Conservation (phyloP, 495 filamentous ascomycete species). For the Friedmanniomyces simplex region DNA sequence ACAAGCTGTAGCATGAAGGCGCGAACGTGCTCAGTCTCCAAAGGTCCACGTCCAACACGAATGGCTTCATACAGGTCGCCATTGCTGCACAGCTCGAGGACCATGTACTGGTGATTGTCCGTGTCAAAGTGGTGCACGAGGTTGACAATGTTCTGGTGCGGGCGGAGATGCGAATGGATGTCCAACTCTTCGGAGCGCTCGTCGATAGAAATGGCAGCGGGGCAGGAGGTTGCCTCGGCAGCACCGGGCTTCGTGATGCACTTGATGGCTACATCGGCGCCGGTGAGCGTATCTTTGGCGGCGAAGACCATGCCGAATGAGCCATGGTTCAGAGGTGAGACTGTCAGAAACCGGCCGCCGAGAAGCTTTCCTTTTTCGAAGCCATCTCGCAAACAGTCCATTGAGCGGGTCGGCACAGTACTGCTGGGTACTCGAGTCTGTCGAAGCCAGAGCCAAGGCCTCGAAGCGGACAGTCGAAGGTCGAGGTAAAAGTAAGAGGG, state of each 20-base stretch:
- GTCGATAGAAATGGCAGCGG: conserved; percentile 51
- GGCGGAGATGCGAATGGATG: conserved; percentile 65
- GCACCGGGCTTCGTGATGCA: conserved; percentile 69
- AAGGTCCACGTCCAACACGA: conserved; percentile 69
- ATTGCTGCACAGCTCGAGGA: conserved; percentile 91
- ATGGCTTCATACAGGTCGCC: conserved; percentile 98
- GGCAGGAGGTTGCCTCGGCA: conserved; percentile 36
- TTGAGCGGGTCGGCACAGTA: conserved; percentile 7
- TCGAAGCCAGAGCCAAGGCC: background rate
- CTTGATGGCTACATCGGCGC: conserved; percentile 82
- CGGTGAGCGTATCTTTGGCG: conserved; percentile 65
- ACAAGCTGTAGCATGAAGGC: conserved; percentile 94
- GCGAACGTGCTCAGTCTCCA: conserved; percentile 92
- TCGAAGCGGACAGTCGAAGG: background rate
- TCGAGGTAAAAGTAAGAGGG: background rate
- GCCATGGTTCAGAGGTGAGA: conserved; percentile 93
- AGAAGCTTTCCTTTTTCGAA: conserved; percentile 33
- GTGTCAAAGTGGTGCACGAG: conserved; percentile 88
- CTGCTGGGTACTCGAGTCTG: background rate
- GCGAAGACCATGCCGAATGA: conserved; percentile 98
- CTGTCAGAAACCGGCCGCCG: conserved; percentile 63
- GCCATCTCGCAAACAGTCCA: conserved; percentile 37
- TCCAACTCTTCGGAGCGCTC: conserved; percentile 80
- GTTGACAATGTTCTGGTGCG: conserved; percentile 89
- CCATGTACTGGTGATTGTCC: conserved; percentile 75